Conservation (phyloP, 306 rosid genomes). For the Citrullus amarus region DNA sequence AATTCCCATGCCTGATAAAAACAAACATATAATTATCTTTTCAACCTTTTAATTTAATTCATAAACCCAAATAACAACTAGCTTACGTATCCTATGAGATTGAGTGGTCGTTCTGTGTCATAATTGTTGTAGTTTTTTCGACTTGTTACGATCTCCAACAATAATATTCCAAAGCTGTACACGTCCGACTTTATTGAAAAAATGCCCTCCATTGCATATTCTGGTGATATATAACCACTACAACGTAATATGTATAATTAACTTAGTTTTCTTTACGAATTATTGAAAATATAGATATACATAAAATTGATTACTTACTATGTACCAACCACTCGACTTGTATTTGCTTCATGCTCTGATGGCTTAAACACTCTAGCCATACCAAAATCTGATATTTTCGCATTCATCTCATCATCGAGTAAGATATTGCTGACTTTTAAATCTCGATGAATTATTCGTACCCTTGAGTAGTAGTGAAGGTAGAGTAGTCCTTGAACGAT, state of each 20-base stretch:
- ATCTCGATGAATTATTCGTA: slow-evolving; percentile 8
- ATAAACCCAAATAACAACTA: too few species aligned
- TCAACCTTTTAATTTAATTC: too few species aligned
- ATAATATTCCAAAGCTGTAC: slow-evolving; percentile 14
- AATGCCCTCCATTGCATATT: slow-evolving; percentile 12
- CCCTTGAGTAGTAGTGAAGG: slow-evolving; percentile 28
- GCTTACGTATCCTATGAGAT: slow-evolving; percentile 25
- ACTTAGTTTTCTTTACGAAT: too few species aligned
- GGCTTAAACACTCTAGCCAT: slow-evolving; percentile 28
- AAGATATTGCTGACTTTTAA: not conserved
- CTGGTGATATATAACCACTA: slow-evolving; percentile 13
- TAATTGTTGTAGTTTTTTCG: slow-evolving; percentile 8
- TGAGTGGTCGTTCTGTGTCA: not conserved
- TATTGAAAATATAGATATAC: too few species aligned
- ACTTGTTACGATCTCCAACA: slow-evolving; percentile 11
- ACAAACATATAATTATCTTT: too few species aligned
- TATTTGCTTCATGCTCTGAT: slow-evolving; percentile 16
- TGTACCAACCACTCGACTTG: slow-evolving; percentile 26
- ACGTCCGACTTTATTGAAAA: slow-evolving; percentile 16
- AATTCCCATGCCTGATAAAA: slow-evolving; percentile 15
- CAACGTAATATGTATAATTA: too few species aligned
- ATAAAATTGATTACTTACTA: slow-evolving; percentile 11
- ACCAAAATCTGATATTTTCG: slow-evolving; percentile 36
- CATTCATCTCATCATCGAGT: slow-evolving; percentile 31
- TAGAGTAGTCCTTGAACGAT: slow-evolving; percentile 28